Conservation (phyloP, 495 filamentous ascomycete species). For the Penicillium canescens region DNA sequence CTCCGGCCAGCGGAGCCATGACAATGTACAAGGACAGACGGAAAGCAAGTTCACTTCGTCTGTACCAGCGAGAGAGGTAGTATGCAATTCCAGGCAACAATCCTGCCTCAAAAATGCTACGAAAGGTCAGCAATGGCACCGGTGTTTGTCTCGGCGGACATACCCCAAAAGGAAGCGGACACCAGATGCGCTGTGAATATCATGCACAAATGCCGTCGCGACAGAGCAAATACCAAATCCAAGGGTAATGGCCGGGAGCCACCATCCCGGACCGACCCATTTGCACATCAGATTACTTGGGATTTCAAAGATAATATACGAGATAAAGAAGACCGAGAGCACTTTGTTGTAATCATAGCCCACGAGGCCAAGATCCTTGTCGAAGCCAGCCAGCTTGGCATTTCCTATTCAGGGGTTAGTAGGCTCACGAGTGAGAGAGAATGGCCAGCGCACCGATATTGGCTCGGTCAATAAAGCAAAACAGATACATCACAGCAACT, state of each 20-base stretch:
- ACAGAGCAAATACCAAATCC: constrained; percentile 50
- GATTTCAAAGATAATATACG: constrained; percentile 78
- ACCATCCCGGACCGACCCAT: constrained; percentile 52
- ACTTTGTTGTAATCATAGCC: constrained; percentile 65
- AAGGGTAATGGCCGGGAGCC: constrained; percentile 46
- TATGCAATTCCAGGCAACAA: constrained; percentile 75
- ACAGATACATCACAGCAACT: constrained; percentile 49
- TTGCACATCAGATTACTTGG: constrained; percentile 67
- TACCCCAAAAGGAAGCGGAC: constrained; percentile 58
- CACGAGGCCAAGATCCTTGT: constrained; percentile 51
- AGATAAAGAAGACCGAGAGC: constrained; percentile 68
- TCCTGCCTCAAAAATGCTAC: constrained; percentile 60
- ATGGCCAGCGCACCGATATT: constrained; percentile 53
- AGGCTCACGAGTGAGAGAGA: constrained; percentile 2
- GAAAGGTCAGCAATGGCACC: neutral
- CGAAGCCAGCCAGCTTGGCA: constrained; percentile 39
- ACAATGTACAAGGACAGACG: constrained; percentile 51
- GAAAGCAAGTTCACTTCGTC: constrained; percentile 65
- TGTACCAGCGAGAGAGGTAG: constrained; percentile 72
- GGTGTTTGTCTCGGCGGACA: neutral
- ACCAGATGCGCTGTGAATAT: constrained; percentile 38
- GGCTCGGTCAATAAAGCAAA: constrained; percentile 58
- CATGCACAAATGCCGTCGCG: constrained; percentile 49
- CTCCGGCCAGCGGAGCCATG: constrained; percentile 67
- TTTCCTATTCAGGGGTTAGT: constrained; percentile 25